Evolutionary conservation across 495 filamentous ascomycete genomes (phyloP).

Genomic region (Beverwykella pulmonaria): DNA sequence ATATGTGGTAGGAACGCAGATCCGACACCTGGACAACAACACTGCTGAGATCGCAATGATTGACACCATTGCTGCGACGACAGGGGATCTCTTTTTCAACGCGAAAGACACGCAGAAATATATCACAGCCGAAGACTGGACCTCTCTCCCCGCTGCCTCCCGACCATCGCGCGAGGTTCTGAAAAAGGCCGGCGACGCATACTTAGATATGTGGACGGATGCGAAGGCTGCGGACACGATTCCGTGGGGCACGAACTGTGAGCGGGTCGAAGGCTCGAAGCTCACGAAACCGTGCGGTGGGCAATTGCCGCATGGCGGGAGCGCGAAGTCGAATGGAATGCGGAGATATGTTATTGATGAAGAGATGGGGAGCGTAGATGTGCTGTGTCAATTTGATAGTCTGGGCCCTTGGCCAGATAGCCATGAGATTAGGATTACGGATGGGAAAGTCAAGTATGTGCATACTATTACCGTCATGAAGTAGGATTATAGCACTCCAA

Average conservation of each 20-base stretch:
- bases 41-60: conserved; percentile 46
- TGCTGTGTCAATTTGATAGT: conserved; percentile 53
- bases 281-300: conserved; percentile 49
- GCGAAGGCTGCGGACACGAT: conserved; percentile 50
- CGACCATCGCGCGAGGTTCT: conserved; percentile 47
- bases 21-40: conserved; percentile 47
- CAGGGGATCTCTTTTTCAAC: conserved; percentile 54
- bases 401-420: conserved; percentile 52
- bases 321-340: conserved; percentile 46
- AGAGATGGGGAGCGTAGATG: conserved; percentile 51
- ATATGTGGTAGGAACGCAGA: conserved; percentile 45
- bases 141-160: conserved; percentile 34
- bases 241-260: conserved; percentile 53
- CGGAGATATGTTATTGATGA: conserved; percentile 58
- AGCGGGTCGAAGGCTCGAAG: conserved; percentile 51
- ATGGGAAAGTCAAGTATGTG: conserved; percentile 52
- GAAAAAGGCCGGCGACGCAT: conserved; percentile 51
- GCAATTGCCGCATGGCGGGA: conserved; percentile 48
- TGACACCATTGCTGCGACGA: conserved; percentile 54
- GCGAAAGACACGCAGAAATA: conserved; percentile 49
- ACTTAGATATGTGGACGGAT: conserved; percentile 57
- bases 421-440: conserved; percentile 52
- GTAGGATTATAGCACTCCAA: too few species aligned
- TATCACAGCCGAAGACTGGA: conserved; percentile 52
- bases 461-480: conserved; percentile 38